Percentiles rank a stretch among this genome's conserved stretches.
Conservation (phyloP, 805 yeast genomes). For the Wickerhamomyces mucosus region DNA sequence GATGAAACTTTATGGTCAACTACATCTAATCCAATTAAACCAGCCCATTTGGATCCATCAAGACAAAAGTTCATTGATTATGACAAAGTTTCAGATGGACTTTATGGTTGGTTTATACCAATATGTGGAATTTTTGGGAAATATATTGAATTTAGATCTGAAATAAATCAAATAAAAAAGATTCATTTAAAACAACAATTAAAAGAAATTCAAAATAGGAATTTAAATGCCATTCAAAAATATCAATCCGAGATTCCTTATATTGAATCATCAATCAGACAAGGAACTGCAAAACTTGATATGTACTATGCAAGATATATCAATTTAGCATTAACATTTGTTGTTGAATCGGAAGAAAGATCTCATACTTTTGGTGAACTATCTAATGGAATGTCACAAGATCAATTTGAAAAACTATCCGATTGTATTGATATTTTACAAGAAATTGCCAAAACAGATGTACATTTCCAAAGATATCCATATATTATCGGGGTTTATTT, state of each 20-base stretch:
- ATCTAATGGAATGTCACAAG: conserved; percentile 9
- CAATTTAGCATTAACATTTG: no score
- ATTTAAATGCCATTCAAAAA: no score
- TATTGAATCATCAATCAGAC: no score
- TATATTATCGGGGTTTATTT: conserved; percentile 14
- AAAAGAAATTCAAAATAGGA: no score
- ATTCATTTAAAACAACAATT: no score
- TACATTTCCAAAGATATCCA: conserved; percentile 14
- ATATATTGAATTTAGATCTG: conserved; percentile 13
- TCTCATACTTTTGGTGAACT: no score
- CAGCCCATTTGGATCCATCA: conserved; percentile 22
- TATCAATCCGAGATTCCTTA: no score
- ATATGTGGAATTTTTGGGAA: conserved; percentile 24
- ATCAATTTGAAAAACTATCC: conserved; percentile 8
- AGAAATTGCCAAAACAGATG: conserved; percentile 10
- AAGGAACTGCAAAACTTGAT: no score
- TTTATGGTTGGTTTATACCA: conserved; percentile 31
- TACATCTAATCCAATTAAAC: conserved; percentile 15
- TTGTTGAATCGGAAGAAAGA: no score
- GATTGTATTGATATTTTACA: conserved; percentile 14
- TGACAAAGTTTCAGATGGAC: conserved; percentile 21
- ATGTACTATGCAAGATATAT: conserved; percentile 16
- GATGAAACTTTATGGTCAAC: conserved; percentile 25
- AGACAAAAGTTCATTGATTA: conserved; percentile 20
- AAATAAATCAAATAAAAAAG: conserved; percentile 2